Evolutionary conservation across 225 moss, liverwort and hornwort genomes (phyloP), one percentile per base, ranked within the genome.

Genomic region (Physcomitrellopsis africana): DNA sequence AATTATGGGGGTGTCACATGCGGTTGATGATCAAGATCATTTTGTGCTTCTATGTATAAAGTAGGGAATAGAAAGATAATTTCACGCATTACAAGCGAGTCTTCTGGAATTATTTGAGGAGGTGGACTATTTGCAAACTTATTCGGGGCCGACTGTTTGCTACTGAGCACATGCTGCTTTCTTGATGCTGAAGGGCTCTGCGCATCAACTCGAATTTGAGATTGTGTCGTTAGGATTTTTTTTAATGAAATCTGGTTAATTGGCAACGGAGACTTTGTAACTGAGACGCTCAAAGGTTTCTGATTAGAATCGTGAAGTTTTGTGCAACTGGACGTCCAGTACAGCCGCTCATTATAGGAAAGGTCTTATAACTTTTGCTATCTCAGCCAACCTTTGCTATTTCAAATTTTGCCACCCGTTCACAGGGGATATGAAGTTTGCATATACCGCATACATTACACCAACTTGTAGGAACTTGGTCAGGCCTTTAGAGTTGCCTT

Each of bases 351-450:
- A 41, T 68, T 69, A 12, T 55, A 42, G 5, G 32, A 37, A 37
- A 37, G 19, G 67, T 7, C 42, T n/a, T 43, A 68, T 55, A 56
- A 43, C 72, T 27, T 55, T 77, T 82, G 69, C 69, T 8, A 82
- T 74, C 82, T 72, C 72, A 60, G 52, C 51, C 52, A 45, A 70
- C 44, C 44, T 59, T 65, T 58, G 60, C 59, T n/a, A 29, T 22
- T 70, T 54, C 24, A 61, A 14, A 23, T 22, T 32, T 67, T 62
- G 42, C 48, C 57, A 41, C 41, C 72, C 12, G n/a, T 77, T 76
- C 54, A 81, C 3, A 47, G 67, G 23, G 43, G 32, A 4, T 49
- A 57, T 46, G 60, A 60, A 65, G 44, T 23, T 65, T 0, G 76
- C 32, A 32, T 29, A 41, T 32, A 59, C 60, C 47, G 48, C 41